phyloP scores from a whole-genome alignment of 495 filamentous ascomycete genomes.

The Copromyces sp. region DNA sequence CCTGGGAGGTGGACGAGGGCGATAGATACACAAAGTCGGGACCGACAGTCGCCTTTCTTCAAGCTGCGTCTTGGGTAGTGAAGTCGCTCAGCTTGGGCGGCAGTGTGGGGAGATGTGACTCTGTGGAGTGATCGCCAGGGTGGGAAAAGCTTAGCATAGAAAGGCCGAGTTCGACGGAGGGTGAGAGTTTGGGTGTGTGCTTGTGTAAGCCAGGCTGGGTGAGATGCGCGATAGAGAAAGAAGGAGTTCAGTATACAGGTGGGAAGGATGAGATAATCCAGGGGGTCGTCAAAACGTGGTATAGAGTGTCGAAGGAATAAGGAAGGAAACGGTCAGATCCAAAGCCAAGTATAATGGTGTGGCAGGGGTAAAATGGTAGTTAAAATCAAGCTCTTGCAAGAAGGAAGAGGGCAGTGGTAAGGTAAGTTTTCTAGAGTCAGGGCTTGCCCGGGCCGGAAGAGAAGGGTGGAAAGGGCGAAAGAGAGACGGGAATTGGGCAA shows the following conservation, averaged over 20 bases:
- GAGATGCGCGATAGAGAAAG: not conserved
- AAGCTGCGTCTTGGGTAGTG: not conserved
- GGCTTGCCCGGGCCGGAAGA: not conserved
- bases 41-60: not conserved
- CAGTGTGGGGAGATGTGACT: not conserved
- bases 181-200: not conserved
- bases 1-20: not conserved
- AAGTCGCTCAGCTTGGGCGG: not conserved
- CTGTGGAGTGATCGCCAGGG: constrained; percentile 12
- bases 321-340: not conserved
- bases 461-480: not conserved
- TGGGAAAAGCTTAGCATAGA: constrained; percentile 12
- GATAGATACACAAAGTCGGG: not conserved
- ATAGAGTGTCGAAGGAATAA: not conserved
- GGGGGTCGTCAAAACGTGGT: not conserved
- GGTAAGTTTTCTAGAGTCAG: not conserved
- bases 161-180: not conserved
- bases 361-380: not conserved
- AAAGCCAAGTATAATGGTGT: not conserved
- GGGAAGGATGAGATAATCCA: not conserved
- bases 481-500: not conserved
- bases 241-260: not conserved
- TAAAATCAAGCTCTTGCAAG: not conserved
- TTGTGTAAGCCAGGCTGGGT: not conserved
- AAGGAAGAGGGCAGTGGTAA: not conserved